Base-by-base conservation (phyloP, 805 yeast species). In the Kodamaea restingae region DNA sequence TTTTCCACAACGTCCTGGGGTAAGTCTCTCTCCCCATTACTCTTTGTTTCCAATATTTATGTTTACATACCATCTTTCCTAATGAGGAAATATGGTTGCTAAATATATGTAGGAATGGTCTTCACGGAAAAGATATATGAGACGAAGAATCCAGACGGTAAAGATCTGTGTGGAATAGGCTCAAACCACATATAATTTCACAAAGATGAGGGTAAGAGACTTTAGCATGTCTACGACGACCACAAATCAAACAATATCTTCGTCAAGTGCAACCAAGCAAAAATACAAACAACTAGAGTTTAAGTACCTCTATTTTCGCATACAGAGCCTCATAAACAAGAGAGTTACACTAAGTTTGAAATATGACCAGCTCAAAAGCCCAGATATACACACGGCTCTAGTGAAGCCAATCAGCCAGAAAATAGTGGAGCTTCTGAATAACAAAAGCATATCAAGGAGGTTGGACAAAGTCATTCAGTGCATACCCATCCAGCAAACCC, bases 301-400 rank as follows among this genome's bases (percentile, higher is more conserved):
- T 53, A 65, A 65, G 42, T 57, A 60, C 35, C 50, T 66, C 7
- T 67, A 67, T 44, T 65, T 64, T 46, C 57, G 38, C 32, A 52
- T 71, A 36, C 73, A 74, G 45, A 71, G 65, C 34, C 55, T 69
- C 9, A 53, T 76, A 12, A 66, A 63, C 44, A 61, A 58, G 24
- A 55, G 63, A 35, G 72, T 76, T 12, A 67, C 60, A 29, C 52
- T 73, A 18, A 63, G 73, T 39, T 57, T 76, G 45, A 72, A 69
- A 41, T 71, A 72, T 43, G 78, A 75, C 42, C 80, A 75, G 51
- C 51, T 75, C 39, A 66, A 67, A 39, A 56, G 75, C 3, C 80
- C 80, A 2, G 80, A 75, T 51, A 65, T 73, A 12, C 64, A 73
- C 37, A 46, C 72, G 11, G 58, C 73, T 2, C 51, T 75, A 17